Evolutionary conservation across 108 stramenopile genomes (phyloP), one percentile per base, ranked within the genome.

Genomic region (Hondaea fermentalgiana): DNA sequence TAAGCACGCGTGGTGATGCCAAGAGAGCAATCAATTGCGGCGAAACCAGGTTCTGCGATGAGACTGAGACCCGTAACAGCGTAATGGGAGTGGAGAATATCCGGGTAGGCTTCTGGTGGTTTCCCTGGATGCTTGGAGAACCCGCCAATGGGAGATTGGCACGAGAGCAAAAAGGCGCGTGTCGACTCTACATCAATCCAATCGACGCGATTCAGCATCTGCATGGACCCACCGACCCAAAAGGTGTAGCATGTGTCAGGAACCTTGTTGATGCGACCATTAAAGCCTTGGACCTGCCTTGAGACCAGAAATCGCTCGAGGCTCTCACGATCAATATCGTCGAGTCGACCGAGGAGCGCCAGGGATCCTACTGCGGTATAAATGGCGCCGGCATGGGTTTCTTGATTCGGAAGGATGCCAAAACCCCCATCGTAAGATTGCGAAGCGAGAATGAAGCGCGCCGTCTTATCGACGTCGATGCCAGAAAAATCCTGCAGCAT

Each of bases 231-330:
- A 44, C 93, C 93, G 16, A 93, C 91, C 92, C 93, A 93, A 87
- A 92, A 93, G 19, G 90, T 90, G 60, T 92, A 92, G 87, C 93
- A 93, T 25, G 83, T 91, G 64, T 93, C 93, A 14, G 87, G 51
- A 29, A 19, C 88, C 89, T 93, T 93, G 83, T 92, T 92, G 28
- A 91, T 89, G 1, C 93, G 91, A 29, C 93, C 92, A 42, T 92
- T 88, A 60, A 91, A 93, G 28, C 92, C 93, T 14, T 16, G 28
- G 72, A 55, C 69, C 47, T 58, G 72, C 21, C 87, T 57, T 6
- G 58, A 87, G 23, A 59, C 87, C 10, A 47, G 51, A 23, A 83
- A 83, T 12, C 76, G 76, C 45, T 47, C 51, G 25, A 83, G 51
- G 23, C 51, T 53, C 51, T 83, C 76, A 6, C 45, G 76, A 53